Evolutionary conservation across 1,139 yeast species (phyloP).

Genomic region (Pichia sp.): DNA sequence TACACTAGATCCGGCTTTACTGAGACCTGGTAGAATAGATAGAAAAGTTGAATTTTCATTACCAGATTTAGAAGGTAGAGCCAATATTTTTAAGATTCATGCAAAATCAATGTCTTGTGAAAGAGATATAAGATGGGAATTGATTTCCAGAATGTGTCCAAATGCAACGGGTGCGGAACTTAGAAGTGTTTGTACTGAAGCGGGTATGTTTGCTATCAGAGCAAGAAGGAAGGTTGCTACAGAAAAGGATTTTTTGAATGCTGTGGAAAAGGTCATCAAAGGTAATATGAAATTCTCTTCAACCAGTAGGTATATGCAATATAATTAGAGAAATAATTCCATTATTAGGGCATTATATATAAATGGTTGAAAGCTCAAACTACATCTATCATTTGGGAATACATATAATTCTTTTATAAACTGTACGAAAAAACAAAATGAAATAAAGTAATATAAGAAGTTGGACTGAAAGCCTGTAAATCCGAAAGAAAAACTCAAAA

Average conservation of each 20-base stretch:
- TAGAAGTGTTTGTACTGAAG: conserved; percentile 93
- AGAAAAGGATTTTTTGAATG: conserved; percentile 93
- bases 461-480: no score
- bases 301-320: conserved; percentile 97
- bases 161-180: conserved; percentile 98
- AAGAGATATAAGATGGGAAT: conserved; percentile 96
- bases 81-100: conserved; percentile 93
- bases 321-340: conserved; percentile 39
- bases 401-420: no score
- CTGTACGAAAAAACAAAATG: no score
- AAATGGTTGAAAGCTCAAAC: no score
- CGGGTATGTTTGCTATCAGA: conserved; percentile 98
- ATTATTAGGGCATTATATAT: no score
- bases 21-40: conserved; percentile 97
- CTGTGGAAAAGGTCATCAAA: conserved; percentile 96
- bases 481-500: no score
- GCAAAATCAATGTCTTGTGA: conserved; percentile 97
- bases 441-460: no score
- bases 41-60: conserved; percentile 94
- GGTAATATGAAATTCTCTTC: conserved; percentile 97
- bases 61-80: conserved; percentile 96
- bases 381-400: no score
- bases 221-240: conserved; percentile 97
- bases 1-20: conserved; percentile 93
- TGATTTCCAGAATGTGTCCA: conserved; percentile 93